A percentile compares a stretch with the other conserved stretches of the same genome.
Evolutionary conservation across 345 rosid genomes (phyloP).

Genomic region (Leavenworthia alabamica): DNA sequence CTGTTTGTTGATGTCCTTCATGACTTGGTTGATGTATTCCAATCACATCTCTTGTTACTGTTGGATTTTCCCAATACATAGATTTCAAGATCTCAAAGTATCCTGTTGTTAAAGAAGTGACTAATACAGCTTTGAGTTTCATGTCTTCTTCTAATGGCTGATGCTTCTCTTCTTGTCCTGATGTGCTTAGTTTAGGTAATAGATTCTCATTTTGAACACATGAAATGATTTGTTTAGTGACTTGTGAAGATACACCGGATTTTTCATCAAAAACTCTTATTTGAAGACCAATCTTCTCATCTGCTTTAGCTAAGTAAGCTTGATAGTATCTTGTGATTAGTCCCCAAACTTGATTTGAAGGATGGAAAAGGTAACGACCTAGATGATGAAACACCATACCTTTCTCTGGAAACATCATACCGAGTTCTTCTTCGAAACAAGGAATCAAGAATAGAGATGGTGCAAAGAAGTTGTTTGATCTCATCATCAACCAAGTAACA

Average conservation of each 20-base stretch:
- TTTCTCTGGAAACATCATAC: slow-evolving; percentile 45
- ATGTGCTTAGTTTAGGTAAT: slow-evolving; percentile 40
- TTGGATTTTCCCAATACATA: slow-evolving; percentile 58
- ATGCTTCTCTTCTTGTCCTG: slow-evolving; percentile 11
- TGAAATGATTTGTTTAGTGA: slow-evolving; percentile 51
- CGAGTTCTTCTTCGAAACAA: slow-evolving; percentile 40
- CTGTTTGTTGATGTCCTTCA: slow-evolving; percentile 59
- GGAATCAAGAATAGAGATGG: slow-evolving; percentile 62
- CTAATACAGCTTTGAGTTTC: slow-evolving; percentile 45
- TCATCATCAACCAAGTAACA: slow-evolving; percentile 67
- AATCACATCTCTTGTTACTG: slow-evolving; percentile 46
- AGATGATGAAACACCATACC: slow-evolving; percentile 56
- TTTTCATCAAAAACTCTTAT: slow-evolving; percentile 49
- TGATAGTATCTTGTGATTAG: slow-evolving; percentile 53
- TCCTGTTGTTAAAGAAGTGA: slow-evolving; percentile 51
- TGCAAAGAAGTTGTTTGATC: slow-evolving; percentile 59
- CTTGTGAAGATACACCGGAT: slow-evolving; percentile 38
- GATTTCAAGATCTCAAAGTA: slow-evolving; percentile 48
- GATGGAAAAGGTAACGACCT: slow-evolving; percentile 66
- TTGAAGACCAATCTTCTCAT: slow-evolving; percentile 65
- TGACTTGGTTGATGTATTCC: slow-evolving; percentile 67
- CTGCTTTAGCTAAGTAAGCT: slow-evolving; percentile 57
- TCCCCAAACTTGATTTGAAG: slow-evolving; percentile 64
- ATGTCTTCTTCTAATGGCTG: slow-evolving; percentile 17
- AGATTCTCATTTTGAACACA: slow-evolving; percentile 42